These are phyloP conservation scores for Saccharomycopsis hybrid DNA, from an alignment of 1,139 yeast genomes.

Conservation along the genomic window DNA sequence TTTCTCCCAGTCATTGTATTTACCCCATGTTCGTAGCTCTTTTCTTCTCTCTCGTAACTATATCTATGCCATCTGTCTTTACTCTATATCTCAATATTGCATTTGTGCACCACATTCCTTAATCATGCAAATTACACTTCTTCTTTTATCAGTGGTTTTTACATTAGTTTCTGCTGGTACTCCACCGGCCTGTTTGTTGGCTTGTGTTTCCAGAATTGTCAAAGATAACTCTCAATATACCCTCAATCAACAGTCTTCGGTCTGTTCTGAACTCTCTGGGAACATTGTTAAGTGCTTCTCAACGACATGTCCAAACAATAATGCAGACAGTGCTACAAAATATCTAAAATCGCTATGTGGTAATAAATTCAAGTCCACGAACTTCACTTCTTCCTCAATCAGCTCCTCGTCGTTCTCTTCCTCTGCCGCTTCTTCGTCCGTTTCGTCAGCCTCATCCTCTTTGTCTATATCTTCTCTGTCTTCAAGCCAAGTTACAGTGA, in stretches of 20 bases:
- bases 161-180: constrained; percentile 45
- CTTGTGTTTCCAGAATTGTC: constrained; percentile 73
- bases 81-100: no score
- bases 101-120: no score
- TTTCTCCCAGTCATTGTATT: no score
- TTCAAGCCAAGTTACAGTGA: no score
- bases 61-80: not conserved
- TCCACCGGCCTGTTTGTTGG: constrained; percentile 86
- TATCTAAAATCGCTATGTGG: constrained; percentile 51
- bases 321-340: constrained; percentile 47
- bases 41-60: not conserved
- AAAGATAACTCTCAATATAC: constrained; percentile 45
- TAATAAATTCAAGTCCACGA: constrained; percentile 23
- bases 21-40: no score
- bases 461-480: constrained; percentile 19
- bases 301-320: constrained; percentile 57
- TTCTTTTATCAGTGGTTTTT: not conserved
- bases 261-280: constrained; percentile 9
- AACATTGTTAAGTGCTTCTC: constrained; percentile 55
- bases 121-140: no score
- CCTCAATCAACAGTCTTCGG: constrained; percentile 39
- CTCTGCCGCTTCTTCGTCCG: constrained; percentile 28
- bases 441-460: constrained; percentile 24
- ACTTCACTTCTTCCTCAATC: not conserved
- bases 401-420: constrained; percentile 28